Conservation (phyloP, 2,329 filamentous ascomycete genomes). For the Aspergillus felis region DNA sequence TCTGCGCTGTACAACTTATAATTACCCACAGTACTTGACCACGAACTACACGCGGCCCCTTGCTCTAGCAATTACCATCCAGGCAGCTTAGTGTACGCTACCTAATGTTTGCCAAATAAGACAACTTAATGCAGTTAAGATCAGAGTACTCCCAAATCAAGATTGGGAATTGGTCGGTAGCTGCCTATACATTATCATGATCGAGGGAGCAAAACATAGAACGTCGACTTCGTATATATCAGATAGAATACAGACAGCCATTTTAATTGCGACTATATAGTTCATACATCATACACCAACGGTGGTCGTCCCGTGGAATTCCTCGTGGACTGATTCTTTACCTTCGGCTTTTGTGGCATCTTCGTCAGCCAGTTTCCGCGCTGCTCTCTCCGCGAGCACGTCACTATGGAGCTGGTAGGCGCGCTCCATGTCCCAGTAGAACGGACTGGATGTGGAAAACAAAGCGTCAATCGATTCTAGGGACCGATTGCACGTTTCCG, state of each 20-base stretch:
- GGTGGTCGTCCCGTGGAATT: neutral
- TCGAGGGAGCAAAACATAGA: neutral
- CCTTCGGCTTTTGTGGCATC: neutral
- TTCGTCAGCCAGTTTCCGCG: neutral
- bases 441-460: slow-evolving; percentile 47
- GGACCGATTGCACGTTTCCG: slow-evolving; percentile 51
- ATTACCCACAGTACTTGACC: no score
- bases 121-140: no score
- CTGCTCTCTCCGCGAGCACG: slow-evolving; percentile 12
- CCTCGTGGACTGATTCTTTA: neutral
- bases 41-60: no score
- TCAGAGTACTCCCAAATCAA: no score
- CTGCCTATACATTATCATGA: no score
- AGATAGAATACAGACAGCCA: no score
- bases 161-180: no score
- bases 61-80: no score
- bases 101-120: no score
- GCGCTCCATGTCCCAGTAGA: slow-evolving; percentile 45
- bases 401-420: slow-evolving; percentile 34
- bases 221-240: neutral
- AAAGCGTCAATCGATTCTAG: slow-evolving; percentile 51
- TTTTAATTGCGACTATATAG: no score
- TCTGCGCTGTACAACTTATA: no score
- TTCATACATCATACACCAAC: neutral
- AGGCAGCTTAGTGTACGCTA: no score